Percentiles rank a stretch among this genome's conserved stretches.
Conservation (phyloP, 768 basidiomycete genomes). For the Butyriboletus loyo region DNA sequence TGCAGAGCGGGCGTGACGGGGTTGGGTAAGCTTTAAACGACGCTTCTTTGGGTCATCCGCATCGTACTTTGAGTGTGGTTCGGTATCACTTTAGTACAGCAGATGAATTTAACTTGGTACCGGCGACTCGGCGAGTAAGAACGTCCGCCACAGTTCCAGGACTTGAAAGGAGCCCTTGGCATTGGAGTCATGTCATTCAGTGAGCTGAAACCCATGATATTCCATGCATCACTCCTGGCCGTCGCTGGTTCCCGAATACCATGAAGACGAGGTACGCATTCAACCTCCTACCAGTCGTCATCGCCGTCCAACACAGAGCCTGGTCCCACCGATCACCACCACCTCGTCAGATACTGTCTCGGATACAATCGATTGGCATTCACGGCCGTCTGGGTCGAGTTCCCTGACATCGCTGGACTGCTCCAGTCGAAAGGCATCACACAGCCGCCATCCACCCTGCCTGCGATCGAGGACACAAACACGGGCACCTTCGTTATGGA, state of each 20-base stretch:
- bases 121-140: not conserved
- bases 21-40: not conserved
- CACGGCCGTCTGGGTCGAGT: constrained; percentile 20
- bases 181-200: constrained; percentile 4
- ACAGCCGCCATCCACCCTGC: constrained; percentile 38
- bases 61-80: not conserved
- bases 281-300: too few relatives aligned
- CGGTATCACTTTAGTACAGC: too few relatives aligned
- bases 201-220: constrained; percentile 31
- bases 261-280: constrained; percentile 12
- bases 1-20: not conserved
- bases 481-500: constrained; percentile 40
- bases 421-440: constrained; percentile 27
- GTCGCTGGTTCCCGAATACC: constrained; percentile 36
- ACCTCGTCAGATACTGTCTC: constrained; percentile 11
- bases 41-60: not conserved
- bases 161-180: not conserved
- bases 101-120: not conserved
- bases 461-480: constrained; percentile 47
- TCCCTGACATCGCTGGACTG: constrained; percentile 44
- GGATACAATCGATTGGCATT: constrained; percentile 13
- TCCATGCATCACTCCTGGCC: constrained; percentile 23
- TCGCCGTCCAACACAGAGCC: not conserved
- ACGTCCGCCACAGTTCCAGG: not conserved
- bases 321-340: not conserved